Base-by-base conservation (phyloP, 2,329 filamentous ascomycete genomes). In the Colletotrichum sp. region DNA sequence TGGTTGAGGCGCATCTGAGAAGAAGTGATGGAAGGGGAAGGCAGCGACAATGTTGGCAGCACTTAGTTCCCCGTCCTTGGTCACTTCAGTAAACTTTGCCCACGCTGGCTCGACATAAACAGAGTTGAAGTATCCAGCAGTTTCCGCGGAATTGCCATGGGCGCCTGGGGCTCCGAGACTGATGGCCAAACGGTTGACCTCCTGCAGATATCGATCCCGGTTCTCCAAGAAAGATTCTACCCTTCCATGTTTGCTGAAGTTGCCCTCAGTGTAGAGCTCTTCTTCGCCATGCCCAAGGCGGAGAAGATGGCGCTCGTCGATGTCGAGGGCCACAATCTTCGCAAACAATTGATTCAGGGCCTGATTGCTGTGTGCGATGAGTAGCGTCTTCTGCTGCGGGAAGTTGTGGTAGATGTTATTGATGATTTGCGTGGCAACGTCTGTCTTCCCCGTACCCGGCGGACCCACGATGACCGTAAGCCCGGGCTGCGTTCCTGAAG, bases 381-480 rank as follows among this genome's bases (percentile, higher is more conserved):
- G 91, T 22, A 99, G 88, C 1, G 97, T 99, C 80, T 95, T 94
- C 84, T 99, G 96, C 78, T 93, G 90, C 9, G 97, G 96, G 83
- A 98, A 99, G 85, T 99, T 98, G 88, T 99, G 96, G 83, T 99
- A 99, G 80, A 99, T 94, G 84, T 99, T 98, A 87, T 95, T 98
- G 86, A 99, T 99, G 83, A 99, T 98, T 84, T 99, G 97, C 6
- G 96, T 98, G 64, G 96, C 96, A 69, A 99, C 97, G 85, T 99
- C 97, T n/a, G 97, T 99, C 88, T 99, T 99, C 78, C 98, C 97
- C 8, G 97, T 99, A 71, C 97, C 97, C 9, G 97, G 97, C 70
- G 97, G 97, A 1, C 97, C 97, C 77, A 99, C 95, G 79, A 99
- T 94, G 64, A 99, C 92, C 2, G 96, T 98, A 68, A 99, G 89